Percentiles rank a stretch among this genome's conserved stretches.
Conservation (phyloP, 495 filamentous ascomycete species). For the Lasiosphaeria ovina region DNA sequence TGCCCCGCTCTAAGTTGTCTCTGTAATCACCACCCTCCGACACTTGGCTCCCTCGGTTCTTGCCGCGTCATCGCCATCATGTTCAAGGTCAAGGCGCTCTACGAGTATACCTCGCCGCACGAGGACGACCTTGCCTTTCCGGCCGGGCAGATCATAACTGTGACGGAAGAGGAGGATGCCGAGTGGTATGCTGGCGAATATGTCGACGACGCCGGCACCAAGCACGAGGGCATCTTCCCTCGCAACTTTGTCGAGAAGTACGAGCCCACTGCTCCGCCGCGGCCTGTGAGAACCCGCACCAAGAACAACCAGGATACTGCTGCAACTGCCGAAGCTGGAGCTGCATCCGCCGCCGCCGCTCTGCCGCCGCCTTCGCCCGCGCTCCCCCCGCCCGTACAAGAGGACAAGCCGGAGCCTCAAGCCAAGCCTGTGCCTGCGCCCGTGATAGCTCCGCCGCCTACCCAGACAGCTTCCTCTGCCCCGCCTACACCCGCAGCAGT, state of each 20-base stretch:
- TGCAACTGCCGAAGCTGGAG: slow-evolving; percentile 63
- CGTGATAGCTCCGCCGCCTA: slow-evolving; percentile 20
- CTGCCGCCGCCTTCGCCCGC: slow-evolving; percentile 50
- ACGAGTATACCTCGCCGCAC: slow-evolving; percentile 85
- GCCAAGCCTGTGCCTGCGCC: slow-evolving; percentile 8
- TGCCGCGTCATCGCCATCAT: slow-evolving; percentile 58
- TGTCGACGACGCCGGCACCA: slow-evolving; percentile 65
- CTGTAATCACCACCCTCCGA: neutral
- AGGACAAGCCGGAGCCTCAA: slow-evolving; percentile 26
- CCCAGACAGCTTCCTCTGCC: slow-evolving; percentile 26
- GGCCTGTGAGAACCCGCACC: slow-evolving; percentile 69
- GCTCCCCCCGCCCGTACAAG: slow-evolving; percentile 26
- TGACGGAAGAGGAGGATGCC: slow-evolving; percentile 84
- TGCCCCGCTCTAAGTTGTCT: neutral
- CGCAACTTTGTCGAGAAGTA: slow-evolving; percentile 96
- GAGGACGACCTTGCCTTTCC: slow-evolving; percentile 91
- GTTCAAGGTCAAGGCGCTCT: slow-evolving; percentile 94
- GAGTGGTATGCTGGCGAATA: slow-evolving; percentile 97
- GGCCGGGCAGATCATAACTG: slow-evolving; percentile 85
- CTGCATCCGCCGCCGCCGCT: slow-evolving; percentile 54
- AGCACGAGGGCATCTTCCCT: slow-evolving; percentile 88
- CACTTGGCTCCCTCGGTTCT: neutral
- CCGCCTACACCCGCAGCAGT: slow-evolving; percentile 26
- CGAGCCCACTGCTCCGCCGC: slow-evolving; percentile 84
- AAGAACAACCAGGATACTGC: slow-evolving; percentile 65